Conservation (phyloP, 768 basidiomycete genomes). For the Hydnum rufescens region DNA sequence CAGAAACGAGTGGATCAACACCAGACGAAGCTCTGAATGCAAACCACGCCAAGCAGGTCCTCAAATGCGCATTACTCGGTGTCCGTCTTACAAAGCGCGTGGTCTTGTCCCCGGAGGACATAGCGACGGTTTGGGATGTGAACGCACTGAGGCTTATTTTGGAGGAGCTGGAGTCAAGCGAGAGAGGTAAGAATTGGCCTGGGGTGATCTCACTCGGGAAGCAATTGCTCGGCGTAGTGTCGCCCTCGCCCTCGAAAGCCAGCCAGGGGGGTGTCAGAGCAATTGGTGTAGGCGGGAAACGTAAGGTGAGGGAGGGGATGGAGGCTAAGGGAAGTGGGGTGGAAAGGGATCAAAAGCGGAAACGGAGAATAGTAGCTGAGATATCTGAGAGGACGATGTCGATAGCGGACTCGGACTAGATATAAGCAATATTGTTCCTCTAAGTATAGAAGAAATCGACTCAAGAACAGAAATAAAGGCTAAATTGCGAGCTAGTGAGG, state of each 20-base stretch:
- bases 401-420: too few species aligned
- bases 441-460: too few species aligned
- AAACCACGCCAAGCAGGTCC: conserved; percentile 54
- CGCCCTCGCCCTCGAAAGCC: not conserved
- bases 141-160: conserved; percentile 32
- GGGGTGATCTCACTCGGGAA: not conserved
- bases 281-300: not conserved
- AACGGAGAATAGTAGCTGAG: too few species aligned
- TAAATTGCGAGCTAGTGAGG: too few species aligned
- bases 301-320: not conserved
- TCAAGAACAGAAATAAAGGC: too few species aligned
- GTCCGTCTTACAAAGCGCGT: conserved; percentile 16
- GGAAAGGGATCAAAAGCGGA: not conserved
- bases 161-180: not conserved
- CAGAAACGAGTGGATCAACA: conserved; percentile 28
- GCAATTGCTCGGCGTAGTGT: not conserved
- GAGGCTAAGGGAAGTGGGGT: not conserved
- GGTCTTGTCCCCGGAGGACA: conserved; percentile 15
- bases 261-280: not conserved
- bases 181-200: not conserved
- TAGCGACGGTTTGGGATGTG: conserved; percentile 36
- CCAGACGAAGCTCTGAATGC: conserved; percentile 27
- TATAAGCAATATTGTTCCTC: too few species aligned
- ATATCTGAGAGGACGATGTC: too few species aligned
- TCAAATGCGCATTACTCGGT: conserved; percentile 29